Evolutionary conservation across 148 eudicot genomes (phyloP).

Genomic region (Heliamphora exappendiculata): DNA sequence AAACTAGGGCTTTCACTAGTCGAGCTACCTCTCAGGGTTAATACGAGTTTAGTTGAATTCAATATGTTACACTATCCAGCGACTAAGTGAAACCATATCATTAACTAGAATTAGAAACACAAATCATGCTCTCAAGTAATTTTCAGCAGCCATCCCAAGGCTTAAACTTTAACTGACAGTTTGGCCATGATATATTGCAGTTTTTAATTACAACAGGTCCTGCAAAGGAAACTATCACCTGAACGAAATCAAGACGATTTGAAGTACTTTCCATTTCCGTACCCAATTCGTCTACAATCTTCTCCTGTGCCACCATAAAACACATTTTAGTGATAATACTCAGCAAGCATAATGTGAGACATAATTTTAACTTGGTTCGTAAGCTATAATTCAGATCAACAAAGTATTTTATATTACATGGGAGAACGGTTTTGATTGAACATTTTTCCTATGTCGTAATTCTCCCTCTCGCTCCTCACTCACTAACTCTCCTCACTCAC

Average conservation of each 20-base stretch:
- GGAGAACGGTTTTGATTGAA: too few species aligned
- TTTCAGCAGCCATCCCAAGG: neutral
- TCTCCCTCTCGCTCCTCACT: too few species aligned
- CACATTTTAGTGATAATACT: neutral
- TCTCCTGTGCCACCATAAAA: conserved; percentile 54
- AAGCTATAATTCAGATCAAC: too few species aligned
- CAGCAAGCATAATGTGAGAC: neutral
- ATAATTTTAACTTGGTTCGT: neutral
- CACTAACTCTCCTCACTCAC: too few species aligned
- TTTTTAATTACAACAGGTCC: neutral
- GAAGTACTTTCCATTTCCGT: conserved; percentile 90
- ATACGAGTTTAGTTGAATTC: too few species aligned
- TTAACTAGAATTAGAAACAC: neutral
- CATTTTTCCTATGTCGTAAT: too few species aligned
- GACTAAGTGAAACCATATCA: neutral
- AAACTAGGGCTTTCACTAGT: too few species aligned
- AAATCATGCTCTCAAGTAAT: neutral
- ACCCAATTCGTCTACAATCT: conserved; percentile 78
- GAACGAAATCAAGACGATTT: conserved; percentile 92
- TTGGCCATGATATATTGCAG: neutral
- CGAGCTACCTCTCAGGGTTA: too few species aligned
- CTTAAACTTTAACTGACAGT: neutral
- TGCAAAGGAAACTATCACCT: conserved; percentile 36
- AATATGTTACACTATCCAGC: too few species aligned
- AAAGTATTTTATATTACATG: too few species aligned